A percentile compares a stretch with the other conserved stretches of the same genome.
phyloP scores from a whole-genome alignment of 306 rosid genomes.

The Vigna angularis region DNA sequence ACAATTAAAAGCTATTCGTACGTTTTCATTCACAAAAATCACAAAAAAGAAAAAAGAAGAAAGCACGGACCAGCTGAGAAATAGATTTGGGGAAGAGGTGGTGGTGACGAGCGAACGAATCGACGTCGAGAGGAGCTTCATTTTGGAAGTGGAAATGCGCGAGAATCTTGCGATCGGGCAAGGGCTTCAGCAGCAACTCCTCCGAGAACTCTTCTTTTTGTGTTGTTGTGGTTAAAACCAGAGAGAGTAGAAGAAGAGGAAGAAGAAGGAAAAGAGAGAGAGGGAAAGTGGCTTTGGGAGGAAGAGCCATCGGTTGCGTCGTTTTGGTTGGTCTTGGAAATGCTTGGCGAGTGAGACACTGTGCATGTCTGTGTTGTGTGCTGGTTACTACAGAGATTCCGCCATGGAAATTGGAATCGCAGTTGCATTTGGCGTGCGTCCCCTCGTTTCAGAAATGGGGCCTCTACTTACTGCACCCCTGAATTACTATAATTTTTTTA shows the following conservation, averaged over 20 bases:
- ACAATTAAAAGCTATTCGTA: background rate
- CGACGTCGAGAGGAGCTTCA: constrained; percentile 60
- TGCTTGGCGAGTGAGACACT: background rate
- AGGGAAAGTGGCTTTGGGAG: constrained; percentile 4
- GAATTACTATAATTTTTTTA: no score
- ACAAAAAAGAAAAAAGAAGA: background rate
- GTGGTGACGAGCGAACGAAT: constrained; percentile 77
- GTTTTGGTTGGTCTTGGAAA: background rate
- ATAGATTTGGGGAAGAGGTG: constrained; percentile 94
- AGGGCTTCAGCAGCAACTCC: constrained; percentile 84
- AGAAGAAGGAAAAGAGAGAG: constrained; percentile 37
- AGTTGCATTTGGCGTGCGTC: background rate
- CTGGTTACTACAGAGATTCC: background rate
- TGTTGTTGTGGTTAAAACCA: constrained; percentile 43
- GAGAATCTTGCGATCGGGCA: constrained; percentile 90
- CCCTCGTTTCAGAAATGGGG: background rate
- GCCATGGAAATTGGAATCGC: background rate
- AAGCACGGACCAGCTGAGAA: constrained; percentile 76
- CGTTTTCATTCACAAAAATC: background rate
- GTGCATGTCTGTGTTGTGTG: background rate
- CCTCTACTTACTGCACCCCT: no score
- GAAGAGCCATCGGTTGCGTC: constrained; percentile 48
- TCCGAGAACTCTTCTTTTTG: constrained; percentile 79
- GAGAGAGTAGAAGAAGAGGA: constrained; percentile 31
- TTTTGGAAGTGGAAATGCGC: constrained; percentile 82